Percentiles rank a stretch among this genome's conserved stretches.
These are phyloP conservation scores for Podaxis sp. DNA, from an alignment of 768 basidiomycete species.

Conservation along the genomic window DNA sequence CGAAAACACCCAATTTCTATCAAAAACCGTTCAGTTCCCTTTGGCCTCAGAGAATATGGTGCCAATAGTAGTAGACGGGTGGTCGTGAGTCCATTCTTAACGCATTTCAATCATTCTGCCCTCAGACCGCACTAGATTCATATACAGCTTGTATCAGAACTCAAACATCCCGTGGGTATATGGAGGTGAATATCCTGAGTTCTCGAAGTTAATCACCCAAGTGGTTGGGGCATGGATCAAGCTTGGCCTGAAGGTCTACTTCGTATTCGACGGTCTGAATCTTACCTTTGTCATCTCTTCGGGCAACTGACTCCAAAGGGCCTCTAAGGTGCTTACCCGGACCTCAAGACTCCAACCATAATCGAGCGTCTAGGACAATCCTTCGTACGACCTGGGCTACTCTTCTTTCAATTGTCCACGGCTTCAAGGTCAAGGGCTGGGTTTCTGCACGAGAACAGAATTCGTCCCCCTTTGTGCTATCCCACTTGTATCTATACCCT, in stretches of 20 bases:
- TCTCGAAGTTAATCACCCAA: conserved; percentile 41
- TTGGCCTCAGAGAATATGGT: conserved; percentile 24
- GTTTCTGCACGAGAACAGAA: conserved; percentile 70
- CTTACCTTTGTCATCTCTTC: conserved; percentile 5
- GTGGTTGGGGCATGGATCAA: conserved; percentile 68
- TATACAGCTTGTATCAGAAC: conserved; percentile 61
- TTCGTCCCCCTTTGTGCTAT: conserved; percentile 69
- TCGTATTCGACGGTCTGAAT: conserved; percentile 80
- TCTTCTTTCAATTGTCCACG: conserved; percentile 81
- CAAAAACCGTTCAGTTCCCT: conserved; percentile 27
- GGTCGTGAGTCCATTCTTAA: conserved; percentile 65
- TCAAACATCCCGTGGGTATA: conserved; percentile 80
- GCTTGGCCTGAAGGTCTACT: conserved; percentile 61
- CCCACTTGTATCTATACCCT: conserved; percentile 58
- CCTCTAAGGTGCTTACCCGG: conserved; percentile 59
- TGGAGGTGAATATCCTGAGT: conserved; percentile 73
- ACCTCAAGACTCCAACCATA: conserved; percentile 68
- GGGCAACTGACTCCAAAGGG: conserved; percentile 15
- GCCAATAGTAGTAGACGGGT: conserved; percentile 75
- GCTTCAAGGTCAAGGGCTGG: conserved; percentile 59
- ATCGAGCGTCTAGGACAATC: conserved; percentile 57
- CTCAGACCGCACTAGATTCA: conserved; percentile 50
- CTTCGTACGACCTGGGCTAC: conserved; percentile 55
- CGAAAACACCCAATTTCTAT: conserved; percentile 44
- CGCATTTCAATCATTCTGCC: conserved; percentile 14